Percentiles rank a stretch among this genome's conserved stretches.
Conservation (phyloP, 108 stramenopile species). For the Pseudonitzschia multiseries region DNA sequence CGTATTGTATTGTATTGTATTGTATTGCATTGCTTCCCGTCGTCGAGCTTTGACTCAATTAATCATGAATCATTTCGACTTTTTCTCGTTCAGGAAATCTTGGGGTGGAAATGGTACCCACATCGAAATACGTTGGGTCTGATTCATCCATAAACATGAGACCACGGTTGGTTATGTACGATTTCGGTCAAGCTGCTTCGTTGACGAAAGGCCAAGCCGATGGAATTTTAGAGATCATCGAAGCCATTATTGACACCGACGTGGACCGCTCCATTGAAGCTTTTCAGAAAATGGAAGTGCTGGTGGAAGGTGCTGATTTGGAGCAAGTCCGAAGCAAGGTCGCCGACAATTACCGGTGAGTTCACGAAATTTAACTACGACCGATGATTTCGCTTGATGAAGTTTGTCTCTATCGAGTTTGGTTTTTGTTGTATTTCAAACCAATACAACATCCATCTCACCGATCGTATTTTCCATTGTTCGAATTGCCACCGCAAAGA, state of each 20-base stretch:
- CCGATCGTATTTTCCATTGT: too few species aligned
- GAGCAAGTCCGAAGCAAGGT: conserved; percentile 66
- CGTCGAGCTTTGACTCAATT: neutral
- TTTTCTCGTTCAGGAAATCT: conserved; percentile 58
- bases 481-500: conserved; percentile 16
- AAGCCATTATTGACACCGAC: conserved; percentile 81
- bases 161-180: conserved; percentile 79
- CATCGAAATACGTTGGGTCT: neutral
- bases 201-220: conserved; percentile 62
- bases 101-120: conserved; percentile 55
- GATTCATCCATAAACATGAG: conserved; percentile 20
- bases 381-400: neutral
- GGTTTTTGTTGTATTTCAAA: too few species aligned
- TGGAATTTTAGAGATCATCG: conserved; percentile 81
- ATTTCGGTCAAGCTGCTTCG: conserved; percentile 85
- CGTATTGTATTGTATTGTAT: neutral
- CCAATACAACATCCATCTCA: too few species aligned
- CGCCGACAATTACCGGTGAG: conserved; percentile 65
- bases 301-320: conserved; percentile 72
- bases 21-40: neutral
- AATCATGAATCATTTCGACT: neutral
- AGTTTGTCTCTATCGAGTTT: neutral
- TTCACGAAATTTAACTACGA: neutral
- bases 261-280: conserved; percentile 70
- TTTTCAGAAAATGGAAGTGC: conserved; percentile 78